Percentiles rank a stretch among this genome's conserved stretches.
Evolutionary conservation across 805 yeast species (phyloP).

Genomic region (Saccharomycopsis synnaedendra): DNA sequence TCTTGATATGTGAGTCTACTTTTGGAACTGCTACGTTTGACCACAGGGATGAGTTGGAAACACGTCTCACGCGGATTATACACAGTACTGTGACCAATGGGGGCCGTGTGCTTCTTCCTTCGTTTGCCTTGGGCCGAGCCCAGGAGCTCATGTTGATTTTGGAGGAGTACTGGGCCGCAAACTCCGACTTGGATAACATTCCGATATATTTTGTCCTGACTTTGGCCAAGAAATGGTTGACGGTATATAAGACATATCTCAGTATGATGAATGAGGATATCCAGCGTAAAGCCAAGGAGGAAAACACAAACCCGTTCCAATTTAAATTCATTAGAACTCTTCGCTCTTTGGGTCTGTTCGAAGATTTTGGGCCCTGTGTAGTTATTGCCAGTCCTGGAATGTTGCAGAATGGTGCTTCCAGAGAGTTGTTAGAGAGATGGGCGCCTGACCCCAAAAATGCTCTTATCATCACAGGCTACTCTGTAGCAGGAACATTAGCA

Average conservation of each 20-base stretch:
- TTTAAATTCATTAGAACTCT: slow-evolving; percentile 78
- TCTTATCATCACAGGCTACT: slow-evolving; percentile 86
- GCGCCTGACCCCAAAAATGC: slow-evolving; percentile 92
- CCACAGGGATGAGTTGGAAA: slow-evolving; percentile 78
- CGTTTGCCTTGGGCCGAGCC: slow-evolving; percentile 93
- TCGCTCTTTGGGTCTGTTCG: slow-evolving; percentile 70
- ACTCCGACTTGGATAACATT: slow-evolving; percentile 70
- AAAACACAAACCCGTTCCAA: slow-evolving; percentile 80
- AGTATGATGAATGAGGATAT: slow-evolving; percentile 96
- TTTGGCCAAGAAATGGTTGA: slow-evolving; percentile 91
- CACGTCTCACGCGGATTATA: slow-evolving; percentile 65
- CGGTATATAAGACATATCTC: slow-evolving; percentile 92
- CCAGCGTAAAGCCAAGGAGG: slow-evolving; percentile 60
- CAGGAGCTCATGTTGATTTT: slow-evolving; percentile 83
- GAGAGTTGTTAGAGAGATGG: slow-evolving; percentile 90
- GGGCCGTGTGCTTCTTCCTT: slow-evolving; percentile 87
- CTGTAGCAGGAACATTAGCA: slow-evolving; percentile 98
- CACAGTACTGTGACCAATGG: slow-evolving; percentile 80
- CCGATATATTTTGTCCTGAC: slow-evolving; percentile 88
- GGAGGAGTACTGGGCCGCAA: slow-evolving; percentile 89
- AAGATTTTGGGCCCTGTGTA: slow-evolving; percentile 92
- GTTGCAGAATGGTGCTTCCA: slow-evolving; percentile 91
- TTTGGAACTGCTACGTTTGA: slow-evolving; percentile 97
- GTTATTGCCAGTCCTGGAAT: slow-evolving; percentile 97
- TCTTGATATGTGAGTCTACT: slow-evolving; percentile 88